These are phyloP conservation scores for Nitzschia sp. DNA, from an alignment of 108 stramenopile species.

Conservation along the genomic window DNA sequence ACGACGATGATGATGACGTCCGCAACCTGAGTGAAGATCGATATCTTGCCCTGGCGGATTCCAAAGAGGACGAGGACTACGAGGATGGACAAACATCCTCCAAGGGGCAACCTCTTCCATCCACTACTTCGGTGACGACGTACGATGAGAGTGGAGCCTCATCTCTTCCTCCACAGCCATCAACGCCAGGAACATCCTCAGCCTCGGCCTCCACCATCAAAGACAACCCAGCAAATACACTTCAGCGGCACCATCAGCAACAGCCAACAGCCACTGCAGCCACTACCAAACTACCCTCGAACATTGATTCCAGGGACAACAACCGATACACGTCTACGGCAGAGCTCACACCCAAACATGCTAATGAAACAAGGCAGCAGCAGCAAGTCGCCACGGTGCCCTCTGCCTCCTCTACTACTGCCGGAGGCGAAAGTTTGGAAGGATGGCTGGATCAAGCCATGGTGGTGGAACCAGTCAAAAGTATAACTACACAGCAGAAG, in stretches of 20 bases:
- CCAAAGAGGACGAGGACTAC: neutral
- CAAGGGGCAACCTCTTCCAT: neutral
- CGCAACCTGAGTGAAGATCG: neutral
- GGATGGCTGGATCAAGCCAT: constrained; percentile 20
- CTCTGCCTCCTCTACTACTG: neutral
- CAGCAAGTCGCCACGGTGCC: neutral
- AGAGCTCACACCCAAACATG: constrained; percentile 4
- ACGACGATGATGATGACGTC: constrained; percentile 10
- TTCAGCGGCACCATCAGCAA: too few species aligned
- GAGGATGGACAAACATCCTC: neutral
- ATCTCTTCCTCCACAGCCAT: too few species aligned
- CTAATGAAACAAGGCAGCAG: constrained; percentile 10
- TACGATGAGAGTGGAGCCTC: too few species aligned
- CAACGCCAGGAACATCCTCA: neutral
- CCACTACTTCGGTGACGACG: neutral
- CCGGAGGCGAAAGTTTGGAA: neutral
- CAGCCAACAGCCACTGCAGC: too few species aligned
- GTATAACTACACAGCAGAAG: neutral
- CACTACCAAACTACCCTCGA: too few species aligned
- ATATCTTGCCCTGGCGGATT: neutral
- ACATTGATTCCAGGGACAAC: neutral
- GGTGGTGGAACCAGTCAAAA: neutral
- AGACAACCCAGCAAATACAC: too few species aligned
- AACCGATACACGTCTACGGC: too few species aligned
- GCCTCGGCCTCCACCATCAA: too few species aligned